These are phyloP conservation scores for Citrullus mucosospermus DNA, from an alignment of 306 rosid genomes.

Conservation along the genomic window DNA sequence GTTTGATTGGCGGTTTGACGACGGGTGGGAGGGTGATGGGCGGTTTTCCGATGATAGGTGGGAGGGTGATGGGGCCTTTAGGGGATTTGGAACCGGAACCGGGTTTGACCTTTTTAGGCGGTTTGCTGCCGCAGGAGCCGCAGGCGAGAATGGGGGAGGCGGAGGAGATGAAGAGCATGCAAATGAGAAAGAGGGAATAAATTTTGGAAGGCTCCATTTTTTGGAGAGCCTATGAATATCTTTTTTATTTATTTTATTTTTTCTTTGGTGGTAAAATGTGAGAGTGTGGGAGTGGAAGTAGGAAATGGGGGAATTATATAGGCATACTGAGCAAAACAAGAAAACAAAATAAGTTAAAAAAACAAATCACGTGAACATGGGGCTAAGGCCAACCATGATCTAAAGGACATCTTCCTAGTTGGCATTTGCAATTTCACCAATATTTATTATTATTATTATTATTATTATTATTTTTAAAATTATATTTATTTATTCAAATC, in stretches of 20 bases:
- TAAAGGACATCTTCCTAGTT: slow-evolving; percentile 47
- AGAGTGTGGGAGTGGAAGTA: not conserved
- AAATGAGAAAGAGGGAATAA: slow-evolving; percentile 50
- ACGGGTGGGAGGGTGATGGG: slow-evolving; percentile 11
- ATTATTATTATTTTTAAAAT: too few species aligned
- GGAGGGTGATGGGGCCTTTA: slow-evolving; percentile 17
- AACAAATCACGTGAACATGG: slow-evolving; percentile 75
- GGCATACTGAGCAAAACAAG: slow-evolving; percentile 17
- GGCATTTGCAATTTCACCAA: slow-evolving; percentile 7
- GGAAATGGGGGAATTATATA: slow-evolving; percentile 18
- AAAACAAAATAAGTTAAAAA: slow-evolving; percentile 27
- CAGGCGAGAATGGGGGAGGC: slow-evolving; percentile 64
- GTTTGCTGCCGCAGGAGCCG: slow-evolving; percentile 49
- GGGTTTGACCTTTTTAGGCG: slow-evolving; percentile 22
- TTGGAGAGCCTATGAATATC: not conserved
- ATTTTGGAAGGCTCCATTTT: slow-evolving; percentile 49
- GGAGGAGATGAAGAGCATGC: slow-evolving; percentile 65
- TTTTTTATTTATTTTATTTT: not conserved
- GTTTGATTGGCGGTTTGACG: not conserved
- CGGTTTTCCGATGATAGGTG: slow-evolving; percentile 11
- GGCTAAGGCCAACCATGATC: slow-evolving; percentile 21
- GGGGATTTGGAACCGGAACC: slow-evolving; percentile 18
- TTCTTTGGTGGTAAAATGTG: not conserved
- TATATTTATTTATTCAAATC: too few species aligned
- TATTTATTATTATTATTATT: too few species aligned